Evolutionary conservation across 2,329 filamentous ascomycete species (phyloP), one percentile per base, ranked within the genome.

Genomic region (Aureobasidium sp.): DNA sequence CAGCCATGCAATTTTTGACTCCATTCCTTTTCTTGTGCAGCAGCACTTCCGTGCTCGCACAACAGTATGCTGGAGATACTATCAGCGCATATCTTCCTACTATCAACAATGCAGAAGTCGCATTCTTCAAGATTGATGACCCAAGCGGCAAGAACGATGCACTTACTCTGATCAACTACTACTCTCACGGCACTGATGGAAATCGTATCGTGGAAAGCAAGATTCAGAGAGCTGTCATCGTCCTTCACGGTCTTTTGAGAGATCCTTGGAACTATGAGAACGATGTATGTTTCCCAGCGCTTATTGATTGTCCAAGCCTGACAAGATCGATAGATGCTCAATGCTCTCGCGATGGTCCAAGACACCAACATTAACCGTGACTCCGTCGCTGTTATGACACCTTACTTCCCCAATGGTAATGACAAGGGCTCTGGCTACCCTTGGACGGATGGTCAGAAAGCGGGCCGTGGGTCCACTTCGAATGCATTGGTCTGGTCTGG

Each of bases 131-230:
- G 27, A 70, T 74, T 61, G 65, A 66, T 2, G 68, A 69, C 49
- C 64, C 67, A 27, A 67, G 64, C 8, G 65, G 67, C 42, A 71
- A 70, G 57, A 67, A 65, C 33, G 61, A 65, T 31, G 49, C 53
- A n/a, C 63, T 70, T 5, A 74, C 72, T 3, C 62, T 73, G 27
- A 73, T 68, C 64, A 74, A 74, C 65, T 74, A 73, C 67, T 68
- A 69, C 54, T 70, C 70, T 15, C 68, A 70, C 39, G 68, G 70
- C 47, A 65, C 56, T 22, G 66, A 67, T 53, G 67, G 66, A 45
- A 63, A 69, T 60, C 68, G 71, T 9, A 59, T 72, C 27, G 68
- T 66, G 3, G 52, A 63, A 4, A 53, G 63, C 39, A 67, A 68
- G 9, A 63, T 73, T 35, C 67, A 72, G 63, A 65, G 72, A 52